phyloP scores from a whole-genome alignment of 176 grass and related monocot genomes.

The Zea luxurians region DNA sequence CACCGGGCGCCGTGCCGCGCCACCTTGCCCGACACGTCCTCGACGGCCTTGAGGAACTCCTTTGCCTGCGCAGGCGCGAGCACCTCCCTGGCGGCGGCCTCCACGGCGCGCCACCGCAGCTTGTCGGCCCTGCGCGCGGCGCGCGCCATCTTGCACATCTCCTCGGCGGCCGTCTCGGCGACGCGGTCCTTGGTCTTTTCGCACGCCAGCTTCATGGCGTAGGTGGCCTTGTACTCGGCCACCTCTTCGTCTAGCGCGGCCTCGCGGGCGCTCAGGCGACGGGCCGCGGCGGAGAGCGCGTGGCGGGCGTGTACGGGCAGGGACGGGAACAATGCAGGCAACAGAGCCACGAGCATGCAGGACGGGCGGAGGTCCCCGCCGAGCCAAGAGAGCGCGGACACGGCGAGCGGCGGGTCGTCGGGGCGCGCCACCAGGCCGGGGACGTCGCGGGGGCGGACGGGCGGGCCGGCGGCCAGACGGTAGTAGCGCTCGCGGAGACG shows the following conservation, averaged over 20 bases:
- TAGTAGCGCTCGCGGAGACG: constrained; percentile 53
- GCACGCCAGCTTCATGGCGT: constrained; percentile 51
- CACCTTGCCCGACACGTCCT: constrained; percentile 36
- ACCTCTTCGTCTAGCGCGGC: constrained; percentile 53
- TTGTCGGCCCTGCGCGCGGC: constrained; percentile 52
- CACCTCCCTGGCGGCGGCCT: constrained; percentile 51
- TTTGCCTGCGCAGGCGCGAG: constrained; percentile 49
- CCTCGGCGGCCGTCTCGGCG: constrained; percentile 45
- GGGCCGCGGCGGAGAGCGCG: constrained; percentile 36
- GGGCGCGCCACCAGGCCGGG: constrained; percentile 41
- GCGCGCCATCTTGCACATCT: constrained; percentile 56
- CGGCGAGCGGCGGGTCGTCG: constrained; percentile 47
- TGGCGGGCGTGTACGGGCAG: constrained; percentile 41
- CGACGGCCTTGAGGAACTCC: constrained; percentile 52
- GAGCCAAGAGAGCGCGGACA: constrained; percentile 53
- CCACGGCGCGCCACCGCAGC: constrained; percentile 59
- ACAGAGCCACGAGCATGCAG: constrained; percentile 46
- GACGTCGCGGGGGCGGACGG: constrained; percentile 47
- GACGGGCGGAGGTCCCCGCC: constrained; percentile 52
- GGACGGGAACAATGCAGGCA: constrained; percentile 47
- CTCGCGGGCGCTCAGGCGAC: constrained; percentile 54
- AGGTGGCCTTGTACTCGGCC: constrained; percentile 58
- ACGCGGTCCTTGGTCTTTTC: constrained; percentile 49
- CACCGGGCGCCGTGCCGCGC: constrained; percentile 40
- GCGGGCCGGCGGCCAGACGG: constrained; percentile 41